These are phyloP conservation scores for Graphilbum ipis-grandicollis DNA, from an alignment of 2,329 filamentous ascomycete genomes.

Conservation along the genomic window DNA sequence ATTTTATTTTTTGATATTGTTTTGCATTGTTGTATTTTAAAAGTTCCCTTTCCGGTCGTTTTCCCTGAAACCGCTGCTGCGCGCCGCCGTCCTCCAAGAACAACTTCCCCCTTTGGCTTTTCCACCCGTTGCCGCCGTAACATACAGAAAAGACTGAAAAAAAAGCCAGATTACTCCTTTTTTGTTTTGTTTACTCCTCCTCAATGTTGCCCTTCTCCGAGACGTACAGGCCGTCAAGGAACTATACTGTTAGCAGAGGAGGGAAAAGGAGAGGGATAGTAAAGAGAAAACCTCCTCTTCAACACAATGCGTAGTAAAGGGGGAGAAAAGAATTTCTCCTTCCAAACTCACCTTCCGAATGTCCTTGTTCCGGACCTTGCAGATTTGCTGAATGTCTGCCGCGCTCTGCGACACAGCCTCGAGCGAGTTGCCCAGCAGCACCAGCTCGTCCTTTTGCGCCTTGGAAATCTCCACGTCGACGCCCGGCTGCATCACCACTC, in stretches of 20 bases:
- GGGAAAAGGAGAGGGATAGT: neutral
- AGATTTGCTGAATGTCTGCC: conserved; percentile 99
- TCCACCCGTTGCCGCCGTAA: neutral
- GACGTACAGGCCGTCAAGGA: conserved; percentile 99
- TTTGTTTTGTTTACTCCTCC: conserved; percentile 51
- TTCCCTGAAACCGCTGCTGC: neutral
- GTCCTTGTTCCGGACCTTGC: conserved; percentile 99
- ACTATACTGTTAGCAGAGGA: conserved; percentile 33
- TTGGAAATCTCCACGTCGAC: conserved; percentile 82
- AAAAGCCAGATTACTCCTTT: conserved; percentile 30
- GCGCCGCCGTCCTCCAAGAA: neutral
- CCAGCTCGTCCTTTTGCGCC: conserved; percentile 94
- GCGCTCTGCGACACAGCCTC: conserved; percentile 96
- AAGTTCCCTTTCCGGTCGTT: neutral
- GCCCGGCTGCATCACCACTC: conserved; percentile 73
- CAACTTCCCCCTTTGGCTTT: neutral
- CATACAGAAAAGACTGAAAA: neutral
- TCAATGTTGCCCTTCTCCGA: conserved; percentile 95
- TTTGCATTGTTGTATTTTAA: too few species aligned
- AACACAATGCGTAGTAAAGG: too few species aligned
- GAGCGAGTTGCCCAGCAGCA: conserved; percentile 83
- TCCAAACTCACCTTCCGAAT: conserved; percentile 88
- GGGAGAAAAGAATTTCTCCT: too few species aligned
- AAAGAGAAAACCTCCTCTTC: too few species aligned
- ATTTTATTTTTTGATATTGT: too few species aligned